Conservation (phyloP, 2,329 filamentous ascomycete genomes). For the Xylariaceae sp. region DNA sequence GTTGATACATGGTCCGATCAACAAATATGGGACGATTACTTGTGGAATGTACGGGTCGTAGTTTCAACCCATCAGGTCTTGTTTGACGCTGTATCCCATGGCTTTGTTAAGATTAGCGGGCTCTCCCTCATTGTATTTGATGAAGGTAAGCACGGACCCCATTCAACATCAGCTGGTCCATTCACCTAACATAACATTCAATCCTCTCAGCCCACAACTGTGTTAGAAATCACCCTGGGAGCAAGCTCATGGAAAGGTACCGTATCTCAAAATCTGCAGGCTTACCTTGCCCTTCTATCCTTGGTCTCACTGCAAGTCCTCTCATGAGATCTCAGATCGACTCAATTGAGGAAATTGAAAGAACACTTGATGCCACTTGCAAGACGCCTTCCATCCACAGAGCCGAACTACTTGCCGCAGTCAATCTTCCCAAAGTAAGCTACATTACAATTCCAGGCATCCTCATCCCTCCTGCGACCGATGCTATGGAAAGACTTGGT, state of each 20-base stretch:
- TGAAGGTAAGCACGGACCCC: slow-evolving; percentile 57
- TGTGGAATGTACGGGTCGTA: slow-evolving; percentile 66
- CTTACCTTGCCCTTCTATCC: slow-evolving; percentile 57
- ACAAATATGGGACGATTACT: slow-evolving; percentile 63
- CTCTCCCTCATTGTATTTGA: slow-evolving; percentile 76
- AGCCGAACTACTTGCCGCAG: slow-evolving; percentile 65
- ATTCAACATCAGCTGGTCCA: slow-evolving; percentile 1
- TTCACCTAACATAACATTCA: slow-evolving; percentile 13
- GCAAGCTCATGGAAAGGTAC: slow-evolving; percentile 73
- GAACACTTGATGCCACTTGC: slow-evolving; percentile 66
- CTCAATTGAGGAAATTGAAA: slow-evolving; percentile 62
- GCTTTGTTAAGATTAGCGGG: slow-evolving; percentile 63
- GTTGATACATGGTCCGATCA: slow-evolving; percentile 71
- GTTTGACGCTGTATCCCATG: slow-evolving; percentile 70
- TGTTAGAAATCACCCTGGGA: slow-evolving; percentile 59
- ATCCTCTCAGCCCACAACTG: slow-evolving; percentile 67
- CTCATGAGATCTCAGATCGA: slow-evolving; percentile 57
- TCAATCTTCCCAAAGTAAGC: slow-evolving; percentile 62
- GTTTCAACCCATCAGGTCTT: slow-evolving; percentile 77
- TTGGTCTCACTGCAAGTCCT: slow-evolving; percentile 81
- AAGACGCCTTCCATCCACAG: slow-evolving; percentile 67
- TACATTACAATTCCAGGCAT: slow-evolving; percentile 20
- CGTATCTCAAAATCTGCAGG: slow-evolving; percentile 43
- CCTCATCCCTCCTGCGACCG: slow-evolving; percentile 21
- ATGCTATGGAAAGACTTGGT: slow-evolving; percentile 44